A percentile compares a stretch with the other conserved stretches of the same genome.
phyloP scores from a whole-genome alignment of 345 rosid genomes.

The Firmiana major region DNA sequence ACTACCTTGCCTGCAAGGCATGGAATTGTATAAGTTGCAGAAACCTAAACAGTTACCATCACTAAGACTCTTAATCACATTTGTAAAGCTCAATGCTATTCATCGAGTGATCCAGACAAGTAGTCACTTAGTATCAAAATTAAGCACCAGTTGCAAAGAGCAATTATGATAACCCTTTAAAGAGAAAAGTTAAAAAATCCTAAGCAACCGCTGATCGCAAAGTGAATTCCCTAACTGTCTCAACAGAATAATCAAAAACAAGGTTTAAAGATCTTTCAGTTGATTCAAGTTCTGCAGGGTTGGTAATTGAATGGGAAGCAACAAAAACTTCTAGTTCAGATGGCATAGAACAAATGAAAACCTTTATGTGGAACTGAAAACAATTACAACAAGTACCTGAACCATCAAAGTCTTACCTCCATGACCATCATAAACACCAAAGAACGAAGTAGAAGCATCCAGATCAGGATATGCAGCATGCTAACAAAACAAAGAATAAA shows the following conservation, averaged over 20 bases:
- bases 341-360: background rate
- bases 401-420: slow-evolving; percentile 70
- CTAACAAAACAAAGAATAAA: slow-evolving; percentile 35
- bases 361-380: background rate
- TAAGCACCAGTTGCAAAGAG: background rate
- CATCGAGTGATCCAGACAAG: background rate
- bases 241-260: background rate
- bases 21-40: background rate
- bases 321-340: slow-evolving; percentile 1
- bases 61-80: background rate
- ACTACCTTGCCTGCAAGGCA: slow-evolving; percentile 78
- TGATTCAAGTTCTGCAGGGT: background rate
- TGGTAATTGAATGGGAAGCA: background rate
- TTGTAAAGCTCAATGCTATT: background rate
- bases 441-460: slow-evolving; percentile 83
- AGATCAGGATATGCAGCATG: slow-evolving; percentile 83
- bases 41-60: background rate
- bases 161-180: background rate
- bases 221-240: background rate
- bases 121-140: background rate
- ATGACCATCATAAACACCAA: slow-evolving; percentile 98
- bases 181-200: background rate
- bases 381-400: slow-evolving; percentile 9
- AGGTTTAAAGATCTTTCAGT: background rate
- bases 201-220: background rate